Conservation (phyloP, 1,284 basidiomycete species). For the Tetrapyrgos nigripes region DNA sequence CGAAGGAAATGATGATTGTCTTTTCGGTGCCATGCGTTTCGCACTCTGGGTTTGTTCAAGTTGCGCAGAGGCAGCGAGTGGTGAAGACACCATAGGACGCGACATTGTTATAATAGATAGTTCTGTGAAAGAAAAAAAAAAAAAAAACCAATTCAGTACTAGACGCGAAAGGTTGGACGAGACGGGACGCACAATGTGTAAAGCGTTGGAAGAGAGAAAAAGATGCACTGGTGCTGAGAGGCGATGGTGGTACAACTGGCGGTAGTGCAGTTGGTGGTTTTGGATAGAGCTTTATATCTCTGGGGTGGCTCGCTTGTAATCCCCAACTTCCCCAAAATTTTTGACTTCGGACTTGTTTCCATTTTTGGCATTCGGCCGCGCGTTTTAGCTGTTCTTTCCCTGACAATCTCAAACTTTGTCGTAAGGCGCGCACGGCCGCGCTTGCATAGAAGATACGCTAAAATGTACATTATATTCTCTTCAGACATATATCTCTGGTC, state of each 20-base stretch:
- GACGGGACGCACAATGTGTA: not conserved
- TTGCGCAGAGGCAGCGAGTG: conserved; percentile 50
- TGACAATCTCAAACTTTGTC: no score
- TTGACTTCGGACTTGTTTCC: no score
- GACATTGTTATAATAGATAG: conserved; percentile 42
- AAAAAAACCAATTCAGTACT: conserved; percentile 6
- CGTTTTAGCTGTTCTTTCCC: not conserved
- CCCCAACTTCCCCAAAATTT: not conserved
- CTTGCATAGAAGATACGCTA: no score
- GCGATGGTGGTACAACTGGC: not conserved
- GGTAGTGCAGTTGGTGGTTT: not conserved
- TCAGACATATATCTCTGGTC: no score
- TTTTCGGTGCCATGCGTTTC: conserved; percentile 35
- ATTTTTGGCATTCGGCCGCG: not conserved
- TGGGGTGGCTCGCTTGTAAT: not conserved
- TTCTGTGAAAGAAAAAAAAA: conserved; percentile 11
- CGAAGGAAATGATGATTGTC: conserved; percentile 60
- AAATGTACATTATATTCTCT: no score
- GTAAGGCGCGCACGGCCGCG: no score
- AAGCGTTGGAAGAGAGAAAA: no score
- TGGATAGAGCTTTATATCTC: not conserved
- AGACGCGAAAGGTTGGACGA: not conserved
- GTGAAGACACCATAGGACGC: conserved; percentile 62
- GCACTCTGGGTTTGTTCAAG: conserved; percentile 13
- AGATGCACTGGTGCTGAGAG: not conserved